Base-by-base conservation (phyloP, 1,139 yeast species). In the Blastobotrys elegans region DNA sequence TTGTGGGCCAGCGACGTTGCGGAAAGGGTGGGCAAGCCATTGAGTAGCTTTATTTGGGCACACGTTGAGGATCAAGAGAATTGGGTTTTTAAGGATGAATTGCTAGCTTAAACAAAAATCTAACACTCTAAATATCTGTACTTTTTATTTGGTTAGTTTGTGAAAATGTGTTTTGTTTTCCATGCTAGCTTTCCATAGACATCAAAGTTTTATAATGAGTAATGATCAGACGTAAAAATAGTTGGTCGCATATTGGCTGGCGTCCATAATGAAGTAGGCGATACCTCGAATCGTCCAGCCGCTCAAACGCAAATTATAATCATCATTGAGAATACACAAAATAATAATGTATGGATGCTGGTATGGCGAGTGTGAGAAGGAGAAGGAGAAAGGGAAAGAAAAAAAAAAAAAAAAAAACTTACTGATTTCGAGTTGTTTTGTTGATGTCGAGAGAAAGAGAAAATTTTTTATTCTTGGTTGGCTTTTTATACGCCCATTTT, bases 401-500 rank as follows among this genome's bases (percentile, higher is more conserved):
- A n/a, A n/a, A n/a, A n/a, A n/a, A n/a, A n/a, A n/a, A n/a, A n/a
- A n/a, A n/a, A n/a, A n/a, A n/a, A n/a, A n/a, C n/a, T n/a, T n/a
- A n/a, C n/a, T n/a, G n/a, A n/a, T n/a, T n/a, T n/a, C n/a, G n/a
- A n/a, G n/a, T n/a, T n/a, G n/a, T n/a, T n/a, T n/a, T n/a, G n/a
- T n/a, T 13, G 14, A 30, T 30, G 33, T 13, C 13, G 33, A 24
- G 27, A 24, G 10, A 10, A 24, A 24, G 27, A 24, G 10, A 21
- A 30, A 97, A 79, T 97, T 83, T 69, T 84, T 92, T 72, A 75
- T 92, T 67, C 98, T 92, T 73, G 98, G 98, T 6, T n/a, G n/a
- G n/a, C n/a, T n/a, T n/a, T n/a, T n/a, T n/a, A n/a, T n/a, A n/a
- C n/a, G n/a, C n/a, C n/a, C n/a, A n/a, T n/a, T n/a, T n/a, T n/a